Percentiles rank a stretch among this genome's conserved stretches.
These are phyloP conservation scores for Pichia kluyveri DNA, from an alignment of 805 yeast species.

Conservation along the genomic window DNA sequence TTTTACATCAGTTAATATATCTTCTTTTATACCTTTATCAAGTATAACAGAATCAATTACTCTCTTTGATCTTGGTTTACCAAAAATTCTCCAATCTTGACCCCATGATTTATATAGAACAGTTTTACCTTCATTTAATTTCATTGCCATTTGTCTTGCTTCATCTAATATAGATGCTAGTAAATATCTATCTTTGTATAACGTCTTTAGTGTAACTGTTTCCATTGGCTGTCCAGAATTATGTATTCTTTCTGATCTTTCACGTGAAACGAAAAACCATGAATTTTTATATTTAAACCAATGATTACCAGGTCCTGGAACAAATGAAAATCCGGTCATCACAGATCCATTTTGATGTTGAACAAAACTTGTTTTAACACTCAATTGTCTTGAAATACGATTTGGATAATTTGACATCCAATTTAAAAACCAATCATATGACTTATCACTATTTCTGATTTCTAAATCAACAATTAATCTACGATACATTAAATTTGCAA, in stretches of 20 bases:
- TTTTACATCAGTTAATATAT: constrained; percentile 58
- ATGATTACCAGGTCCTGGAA: constrained; percentile 97
- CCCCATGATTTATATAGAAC: constrained; percentile 94
- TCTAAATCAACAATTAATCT: constrained; percentile 87
- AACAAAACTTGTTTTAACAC: constrained; percentile 78
- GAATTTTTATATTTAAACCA: constrained; percentile 80
- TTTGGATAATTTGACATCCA: constrained; percentile 88
- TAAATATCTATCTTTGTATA: constrained; percentile 69
- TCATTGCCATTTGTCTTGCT: constrained; percentile 77
- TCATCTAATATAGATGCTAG: constrained; percentile 63
- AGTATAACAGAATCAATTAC: constrained; percentile 77
- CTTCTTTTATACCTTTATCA: constrained; percentile 64
- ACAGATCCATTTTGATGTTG: constrained; percentile 93
- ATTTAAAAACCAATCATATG: constrained; percentile 89
- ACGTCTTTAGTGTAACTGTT: constrained; percentile 87
- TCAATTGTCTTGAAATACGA: constrained; percentile 70
- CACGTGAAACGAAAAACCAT: constrained; percentile 80
- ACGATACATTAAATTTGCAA: constrained; percentile 63
- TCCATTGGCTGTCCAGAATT: constrained; percentile 94
- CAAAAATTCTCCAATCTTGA: constrained; percentile 98
- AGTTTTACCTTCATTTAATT: constrained; percentile 83
- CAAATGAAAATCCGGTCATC: constrained; percentile 77
- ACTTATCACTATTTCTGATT: constrained; percentile 86
- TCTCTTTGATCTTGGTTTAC: constrained; percentile 86
- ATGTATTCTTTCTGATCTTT: constrained; percentile 79